A percentile compares a stretch with the other conserved stretches of the same genome.
Conservation (phyloP, 108 stramenopile genomes). For the Skeletonema menzelii region DNA sequence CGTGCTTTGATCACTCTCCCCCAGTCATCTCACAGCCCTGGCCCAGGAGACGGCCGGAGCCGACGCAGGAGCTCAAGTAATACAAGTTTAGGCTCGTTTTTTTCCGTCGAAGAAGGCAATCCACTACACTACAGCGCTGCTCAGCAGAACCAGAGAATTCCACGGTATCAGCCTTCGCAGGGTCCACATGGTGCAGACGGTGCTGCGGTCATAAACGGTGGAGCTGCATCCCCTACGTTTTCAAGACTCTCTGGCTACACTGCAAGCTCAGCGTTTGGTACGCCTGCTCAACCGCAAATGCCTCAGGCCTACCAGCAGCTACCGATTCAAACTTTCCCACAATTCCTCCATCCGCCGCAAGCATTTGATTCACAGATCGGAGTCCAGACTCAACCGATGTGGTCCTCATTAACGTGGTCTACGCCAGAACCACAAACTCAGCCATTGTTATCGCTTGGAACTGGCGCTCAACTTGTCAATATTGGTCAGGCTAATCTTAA, state of each 20-base stretch:
- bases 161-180: background rate
- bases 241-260: constrained; percentile 26
- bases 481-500: background rate
- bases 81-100: background rate
- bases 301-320: background rate
- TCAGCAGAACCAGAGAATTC: background rate
- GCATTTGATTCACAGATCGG: background rate
- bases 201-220: constrained; percentile 6
- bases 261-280: background rate
- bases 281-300: background rate
- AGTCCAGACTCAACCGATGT: background rate
- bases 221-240: constrained; percentile 7
- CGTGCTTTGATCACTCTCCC: background rate
- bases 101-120: background rate
- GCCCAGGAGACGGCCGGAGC: constrained; percentile 20
- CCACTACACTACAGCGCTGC: constrained; percentile 1
- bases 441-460: constrained; percentile 1
- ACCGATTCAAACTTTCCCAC: constrained; percentile 6
- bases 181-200: constrained; percentile 3
- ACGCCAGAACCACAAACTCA: constrained; percentile 15
- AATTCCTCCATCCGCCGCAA: background rate
- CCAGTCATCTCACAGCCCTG: constrained; percentile 18
- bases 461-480: background rate
- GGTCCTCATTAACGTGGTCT: background rate
- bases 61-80: constrained; percentile 7